Percentiles rank a stretch among this genome's conserved stretches.
Evolutionary conservation across 2,329 filamentous ascomycete species (phyloP).

Genomic region (Colletotrichum sp.): DNA sequence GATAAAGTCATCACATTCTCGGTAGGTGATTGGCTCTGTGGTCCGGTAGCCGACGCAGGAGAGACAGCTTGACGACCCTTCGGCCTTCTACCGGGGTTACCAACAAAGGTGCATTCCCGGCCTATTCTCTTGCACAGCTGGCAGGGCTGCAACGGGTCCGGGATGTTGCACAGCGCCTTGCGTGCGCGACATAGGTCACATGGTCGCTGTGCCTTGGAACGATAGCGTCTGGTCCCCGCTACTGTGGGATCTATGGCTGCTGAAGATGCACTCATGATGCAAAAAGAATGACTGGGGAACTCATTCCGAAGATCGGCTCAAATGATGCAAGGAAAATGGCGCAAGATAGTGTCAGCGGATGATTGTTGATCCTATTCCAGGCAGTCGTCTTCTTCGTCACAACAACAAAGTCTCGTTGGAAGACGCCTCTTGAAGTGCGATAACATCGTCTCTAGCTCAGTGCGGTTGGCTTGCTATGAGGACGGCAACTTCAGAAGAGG

Average conservation of each 20-base stretch:
- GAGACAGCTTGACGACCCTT: neutral
- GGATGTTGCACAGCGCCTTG: conserved; percentile 31
- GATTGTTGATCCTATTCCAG: neutral
- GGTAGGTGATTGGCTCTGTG: neutral
- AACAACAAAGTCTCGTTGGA: neutral
- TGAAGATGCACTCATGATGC: neutral
- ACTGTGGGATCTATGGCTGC: neutral
- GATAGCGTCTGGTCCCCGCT: conserved; percentile 19
- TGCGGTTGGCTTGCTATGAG: neutral
- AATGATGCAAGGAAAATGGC: neutral
- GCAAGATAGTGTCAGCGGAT: neutral
- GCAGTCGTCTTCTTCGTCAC: neutral
- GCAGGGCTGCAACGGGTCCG: conserved; percentile 27
- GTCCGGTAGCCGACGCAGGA: neutral
- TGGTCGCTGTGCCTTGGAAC: conserved; percentile 26
- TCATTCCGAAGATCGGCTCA: neutral
- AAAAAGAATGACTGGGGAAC: neutral
- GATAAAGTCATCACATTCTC: neutral
- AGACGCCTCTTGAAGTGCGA: neutral
- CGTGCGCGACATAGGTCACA: conserved; percentile 27
- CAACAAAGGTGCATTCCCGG: conserved; percentile 27
- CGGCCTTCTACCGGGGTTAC: conserved; percentile 20
- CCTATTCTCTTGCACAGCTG: conserved; percentile 28
- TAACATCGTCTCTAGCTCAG: neutral
- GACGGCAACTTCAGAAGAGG: neutral